A percentile compares a stretch with the other conserved stretches of the same genome.
These are phyloP conservation scores for Dactylellina leptospora DNA, from an alignment of 2,329 filamentous ascomycete genomes.

Conservation along the genomic window DNA sequence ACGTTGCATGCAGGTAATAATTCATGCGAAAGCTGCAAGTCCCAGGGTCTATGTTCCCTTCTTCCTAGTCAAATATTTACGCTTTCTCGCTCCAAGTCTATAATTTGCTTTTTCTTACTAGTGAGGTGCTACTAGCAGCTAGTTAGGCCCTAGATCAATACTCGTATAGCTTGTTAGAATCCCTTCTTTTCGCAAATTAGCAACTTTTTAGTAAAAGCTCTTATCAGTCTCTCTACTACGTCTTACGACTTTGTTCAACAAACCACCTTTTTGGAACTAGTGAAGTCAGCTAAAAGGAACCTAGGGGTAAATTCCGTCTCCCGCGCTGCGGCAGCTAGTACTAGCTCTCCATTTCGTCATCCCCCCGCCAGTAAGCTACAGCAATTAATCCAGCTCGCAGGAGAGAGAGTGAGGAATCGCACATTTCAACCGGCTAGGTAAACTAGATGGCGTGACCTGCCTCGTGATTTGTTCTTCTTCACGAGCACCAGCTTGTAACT, in stretches of 20 bases:
- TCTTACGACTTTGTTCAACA: too few relatives aligned
- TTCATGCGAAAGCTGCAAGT: conserved; percentile 51
- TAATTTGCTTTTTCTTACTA: not conserved
- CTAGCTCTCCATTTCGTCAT: conserved; percentile 31
- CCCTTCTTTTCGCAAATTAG: too few relatives aligned
- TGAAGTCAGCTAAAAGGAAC: not conserved
- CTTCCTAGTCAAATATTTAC: not conserved
- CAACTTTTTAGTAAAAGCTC: too few relatives aligned
- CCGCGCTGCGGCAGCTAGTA: conserved; percentile 42
- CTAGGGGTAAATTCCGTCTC: conserved; percentile 30
- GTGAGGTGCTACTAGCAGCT: too few relatives aligned
- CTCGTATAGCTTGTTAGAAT: too few relatives aligned
- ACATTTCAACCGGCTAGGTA: not conserved
- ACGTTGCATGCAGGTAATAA: conserved; percentile 52
- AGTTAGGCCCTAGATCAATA: too few relatives aligned
- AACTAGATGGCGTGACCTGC: conserved; percentile 25
- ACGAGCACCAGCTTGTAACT: too few relatives aligned
- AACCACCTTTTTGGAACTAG: not conserved
- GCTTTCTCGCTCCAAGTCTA: not conserved
- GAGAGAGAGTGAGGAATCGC: conserved; percentile 2
- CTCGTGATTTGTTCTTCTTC: conserved; percentile 18
- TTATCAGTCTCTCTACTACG: too few relatives aligned
- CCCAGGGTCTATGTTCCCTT: conserved; percentile 29
- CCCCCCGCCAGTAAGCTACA: not conserved
- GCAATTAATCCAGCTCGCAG: not conserved